Evolutionary conservation across 2,329 filamentous ascomycete genomes (phyloP), one percentile per base, ranked within the genome.

Genomic region (Macrophomina pseudophaseolina): DNA sequence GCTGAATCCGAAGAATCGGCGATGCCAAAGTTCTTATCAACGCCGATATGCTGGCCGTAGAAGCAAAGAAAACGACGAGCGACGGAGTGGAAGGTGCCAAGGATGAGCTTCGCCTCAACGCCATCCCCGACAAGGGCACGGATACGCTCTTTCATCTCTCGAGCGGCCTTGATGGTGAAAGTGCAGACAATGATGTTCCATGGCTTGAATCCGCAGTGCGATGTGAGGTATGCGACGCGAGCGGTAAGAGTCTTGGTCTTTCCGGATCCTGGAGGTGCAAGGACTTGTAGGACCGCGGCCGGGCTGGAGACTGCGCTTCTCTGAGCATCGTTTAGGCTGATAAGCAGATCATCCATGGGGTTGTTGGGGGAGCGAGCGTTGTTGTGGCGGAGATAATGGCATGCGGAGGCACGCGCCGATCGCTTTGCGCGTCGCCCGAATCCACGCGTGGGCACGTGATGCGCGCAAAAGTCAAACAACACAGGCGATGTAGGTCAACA

Each of bases 201-300:
- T 73, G 94, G 94, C 66, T 88, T 86, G 72, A 92, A 87, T 49
- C 89, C 87, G 71, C 87, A 82, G 72, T 91, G 84, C 60, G 90
- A 87, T 64, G 97, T 86, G 35, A 97, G 87, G 84, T 94, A 96
- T 72, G 94, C 94, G 67, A 97, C 93, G 69, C 95, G 91, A 52
- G 94, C 92, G 0, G 94, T 97, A 64, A 99, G 84, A 0, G 95
- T 98, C 78, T 97, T 96, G 14, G 94, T 99, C 80, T 99, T 98
- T 23, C 95, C 94, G 68, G 88, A 90, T 40, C 88, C 88, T 30
- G 88, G 88, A 62, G 87, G 86, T 6, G 87, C 87, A 38, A 89
- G 84, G 3, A 88, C 86, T 73, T 89, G 87, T 2, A 89, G 74
- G 2, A 88, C 83, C 12, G 84, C 80, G 9, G 87, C 85, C 4